A percentile compares a stretch with the other conserved stretches of the same genome.
Evolutionary conservation across 441 rosid species (phyloP).

Genomic region (Eruca vesicaria): DNA sequence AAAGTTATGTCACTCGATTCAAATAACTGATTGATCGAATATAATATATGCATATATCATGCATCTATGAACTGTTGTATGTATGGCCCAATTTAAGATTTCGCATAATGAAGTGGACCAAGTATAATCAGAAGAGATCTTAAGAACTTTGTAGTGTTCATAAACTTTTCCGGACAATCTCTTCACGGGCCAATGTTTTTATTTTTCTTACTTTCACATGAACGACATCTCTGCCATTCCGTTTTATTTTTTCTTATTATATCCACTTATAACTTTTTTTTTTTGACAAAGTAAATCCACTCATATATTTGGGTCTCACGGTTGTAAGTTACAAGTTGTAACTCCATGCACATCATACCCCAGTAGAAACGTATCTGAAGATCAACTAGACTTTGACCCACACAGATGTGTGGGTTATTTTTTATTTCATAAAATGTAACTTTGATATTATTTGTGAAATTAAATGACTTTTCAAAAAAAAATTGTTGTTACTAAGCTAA

Average conservation of each 20-base stretch:
- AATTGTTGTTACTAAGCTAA: no score
- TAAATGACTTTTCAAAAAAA: no score
- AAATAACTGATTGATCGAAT: no score
- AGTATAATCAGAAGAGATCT: slow-evolving; percentile 24
- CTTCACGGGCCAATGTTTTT: slow-evolving; percentile 34
- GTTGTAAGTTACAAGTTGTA: no score
- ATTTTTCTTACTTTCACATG: slow-evolving; percentile 20
- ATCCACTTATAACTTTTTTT: background rate
- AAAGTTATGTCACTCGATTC: background rate
- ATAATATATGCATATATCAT: background rate
- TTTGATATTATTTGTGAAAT: no score
- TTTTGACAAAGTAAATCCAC: no score
- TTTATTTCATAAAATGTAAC: no score
- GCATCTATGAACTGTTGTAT: slow-evolving; percentile 4
- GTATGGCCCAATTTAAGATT: slow-evolving; percentile 28
- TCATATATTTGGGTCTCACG: no score
- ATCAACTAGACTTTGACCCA: no score
- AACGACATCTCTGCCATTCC: slow-evolving; percentile 36
- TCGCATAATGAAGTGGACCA: slow-evolving; percentile 38
- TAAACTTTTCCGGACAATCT: slow-evolving; percentile 31
- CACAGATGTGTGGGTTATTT: no score
- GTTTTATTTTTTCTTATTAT: slow-evolving; percentile 20
- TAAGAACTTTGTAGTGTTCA: slow-evolving; percentile 25
- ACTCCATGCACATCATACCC: no score
- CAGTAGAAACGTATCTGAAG: no score